phyloP scores from a whole-genome alignment of 164 flowering plant genomes.

The Nymphaea thermarum region DNA sequence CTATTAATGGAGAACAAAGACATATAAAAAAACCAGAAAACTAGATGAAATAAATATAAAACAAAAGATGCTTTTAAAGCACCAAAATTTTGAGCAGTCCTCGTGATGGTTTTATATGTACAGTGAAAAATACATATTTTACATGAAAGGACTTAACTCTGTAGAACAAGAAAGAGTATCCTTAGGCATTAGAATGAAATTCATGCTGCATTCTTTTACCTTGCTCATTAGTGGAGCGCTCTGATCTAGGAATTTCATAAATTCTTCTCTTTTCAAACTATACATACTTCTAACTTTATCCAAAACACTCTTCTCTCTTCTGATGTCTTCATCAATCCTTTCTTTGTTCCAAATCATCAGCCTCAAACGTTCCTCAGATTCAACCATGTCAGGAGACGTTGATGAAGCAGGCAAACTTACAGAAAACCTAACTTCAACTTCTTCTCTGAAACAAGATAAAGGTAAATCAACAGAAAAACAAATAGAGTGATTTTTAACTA shows the following conservation, averaged over 20 bases:
- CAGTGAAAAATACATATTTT: too few species aligned
- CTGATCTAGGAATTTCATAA: conserved; percentile 40
- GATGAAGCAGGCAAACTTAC: conserved; percentile 15
- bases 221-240: conserved; percentile 38
- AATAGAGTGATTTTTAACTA: not conserved
- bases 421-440: conserved; percentile 53
- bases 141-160: too few species aligned
- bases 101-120: too few species aligned
- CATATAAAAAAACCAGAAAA: too few species aligned
- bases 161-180: too few species aligned
- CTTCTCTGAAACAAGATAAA: conserved; percentile 28
- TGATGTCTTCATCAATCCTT: conserved; percentile 52
- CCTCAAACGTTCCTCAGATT: conserved; percentile 35
- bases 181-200: too few species aligned
- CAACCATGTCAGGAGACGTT: conserved; percentile 23
- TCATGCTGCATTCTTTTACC: conserved; percentile 21
- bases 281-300: conserved; percentile 33
- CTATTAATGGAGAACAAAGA: too few species aligned
- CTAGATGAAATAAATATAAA: too few species aligned
- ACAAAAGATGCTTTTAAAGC: too few species aligned
- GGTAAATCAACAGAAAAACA: not conserved
- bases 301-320: conserved; percentile 44
- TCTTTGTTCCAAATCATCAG: conserved; percentile 48
- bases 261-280: conserved; percentile 43
- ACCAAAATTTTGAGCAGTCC: too few species aligned